phyloP scores from a whole-genome alignment of 140 eudicot genomes.

The Erigeron philadelphicus region DNA sequence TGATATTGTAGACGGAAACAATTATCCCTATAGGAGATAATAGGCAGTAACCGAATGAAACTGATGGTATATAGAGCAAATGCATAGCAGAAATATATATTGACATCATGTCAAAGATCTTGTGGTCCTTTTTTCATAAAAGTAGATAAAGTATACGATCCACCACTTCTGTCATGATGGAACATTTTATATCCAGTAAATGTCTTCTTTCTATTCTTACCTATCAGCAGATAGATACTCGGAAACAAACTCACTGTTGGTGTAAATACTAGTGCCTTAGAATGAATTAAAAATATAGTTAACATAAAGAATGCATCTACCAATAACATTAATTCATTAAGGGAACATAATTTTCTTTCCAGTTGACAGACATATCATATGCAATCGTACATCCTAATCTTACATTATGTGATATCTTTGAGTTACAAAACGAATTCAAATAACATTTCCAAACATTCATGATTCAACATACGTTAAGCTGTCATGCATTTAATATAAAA shows the following conservation, averaged over 20 bases:
- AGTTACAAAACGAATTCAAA: too few relatives aligned
- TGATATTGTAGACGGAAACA: background rate
- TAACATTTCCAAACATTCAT: too few relatives aligned
- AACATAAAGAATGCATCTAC: too few relatives aligned
- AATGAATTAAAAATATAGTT: background rate
- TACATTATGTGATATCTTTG: too few relatives aligned
- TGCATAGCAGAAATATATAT: conserved; percentile 2
- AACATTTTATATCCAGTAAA: background rate
- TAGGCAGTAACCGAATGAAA: conserved; percentile 5
- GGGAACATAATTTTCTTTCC: too few relatives aligned
- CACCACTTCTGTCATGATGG: background rate
- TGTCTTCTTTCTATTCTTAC: background rate
- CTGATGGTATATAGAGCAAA: background rate
- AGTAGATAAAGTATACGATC: conserved; percentile 4
- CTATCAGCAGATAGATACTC: background rate
- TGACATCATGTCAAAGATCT: conserved; percentile 3
- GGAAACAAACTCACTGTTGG: background rate
- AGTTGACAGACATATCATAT: too few relatives aligned
- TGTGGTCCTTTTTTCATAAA: conserved; percentile 2
- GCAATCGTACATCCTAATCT: too few relatives aligned
- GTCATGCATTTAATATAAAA: too few relatives aligned
- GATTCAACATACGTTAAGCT: too few relatives aligned
- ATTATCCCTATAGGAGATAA: background rate
- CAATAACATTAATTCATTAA: too few relatives aligned
- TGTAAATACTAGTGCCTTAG: background rate